A percentile compares a stretch with the other conserved stretches of the same genome.
These are phyloP conservation scores for Ceratocystis papillata DNA, from an alignment of 2,329 filamentous ascomycete genomes.

Conservation along the genomic window DNA sequence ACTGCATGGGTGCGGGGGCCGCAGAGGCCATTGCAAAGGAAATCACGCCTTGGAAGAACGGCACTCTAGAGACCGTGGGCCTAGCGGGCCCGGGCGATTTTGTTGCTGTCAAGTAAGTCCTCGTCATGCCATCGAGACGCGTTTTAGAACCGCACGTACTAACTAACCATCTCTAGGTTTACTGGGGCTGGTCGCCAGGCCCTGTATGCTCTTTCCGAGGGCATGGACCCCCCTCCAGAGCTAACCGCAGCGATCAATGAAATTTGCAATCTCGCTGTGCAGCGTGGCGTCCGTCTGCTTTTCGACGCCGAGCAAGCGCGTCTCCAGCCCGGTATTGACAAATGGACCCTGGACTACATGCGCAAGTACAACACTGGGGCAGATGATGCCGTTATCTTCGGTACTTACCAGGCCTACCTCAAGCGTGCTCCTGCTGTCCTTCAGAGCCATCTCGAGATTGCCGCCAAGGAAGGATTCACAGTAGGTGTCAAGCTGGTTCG, in stretches of 20 bases:
- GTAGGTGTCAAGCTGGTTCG: constrained; percentile 66
- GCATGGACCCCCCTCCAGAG: constrained; percentile 50
- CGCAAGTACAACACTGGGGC: constrained; percentile 57
- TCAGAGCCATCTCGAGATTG: constrained; percentile 47
- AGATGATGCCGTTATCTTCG: constrained; percentile 61
- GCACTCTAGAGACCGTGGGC: constrained; percentile 61
- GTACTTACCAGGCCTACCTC: constrained; percentile 69
- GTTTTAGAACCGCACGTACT: background rate
- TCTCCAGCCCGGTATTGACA: constrained; percentile 68
- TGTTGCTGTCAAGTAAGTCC: constrained; percentile 50
- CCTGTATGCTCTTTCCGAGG: constrained; percentile 52
- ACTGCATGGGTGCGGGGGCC: constrained; percentile 39
- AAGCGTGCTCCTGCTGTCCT: constrained; percentile 51
- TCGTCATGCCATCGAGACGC: background rate
- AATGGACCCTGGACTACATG: constrained; percentile 69
- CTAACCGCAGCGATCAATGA: constrained; percentile 60
- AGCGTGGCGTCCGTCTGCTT: constrained; percentile 60
- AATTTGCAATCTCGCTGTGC: constrained; percentile 61
- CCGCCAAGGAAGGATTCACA: constrained; percentile 50
- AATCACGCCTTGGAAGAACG: constrained; percentile 59
- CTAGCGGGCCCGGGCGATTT: constrained; percentile 55
- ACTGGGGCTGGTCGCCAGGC: constrained; percentile 70
- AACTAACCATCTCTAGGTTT: constrained; percentile 40
- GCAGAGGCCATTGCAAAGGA: constrained; percentile 45
- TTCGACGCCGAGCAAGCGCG: constrained; percentile 79